Percentiles rank a stretch among this genome's conserved stretches.
Evolutionary conservation across 495 filamentous ascomycete species (phyloP).

Genomic region (Tuber brumale): DNA sequence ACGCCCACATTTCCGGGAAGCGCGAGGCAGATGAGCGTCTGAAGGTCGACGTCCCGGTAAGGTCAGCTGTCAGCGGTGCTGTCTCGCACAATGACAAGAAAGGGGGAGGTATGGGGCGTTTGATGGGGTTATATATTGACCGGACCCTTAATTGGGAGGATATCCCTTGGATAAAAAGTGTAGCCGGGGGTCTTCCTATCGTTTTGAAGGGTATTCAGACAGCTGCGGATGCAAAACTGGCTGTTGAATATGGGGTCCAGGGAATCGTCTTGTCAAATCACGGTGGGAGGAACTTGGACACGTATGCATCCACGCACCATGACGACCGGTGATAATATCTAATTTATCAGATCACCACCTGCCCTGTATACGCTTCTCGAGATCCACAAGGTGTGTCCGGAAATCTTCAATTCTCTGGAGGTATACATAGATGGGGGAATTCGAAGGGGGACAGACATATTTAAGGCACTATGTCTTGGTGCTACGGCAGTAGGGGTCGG

Average conservation of each 20-base stretch:
- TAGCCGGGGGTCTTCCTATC: constrained; percentile 48
- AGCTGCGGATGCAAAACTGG: constrained; percentile 54
- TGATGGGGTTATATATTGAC: constrained; percentile 69
- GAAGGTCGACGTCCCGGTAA: constrained; percentile 42
- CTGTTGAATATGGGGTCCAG: constrained; percentile 50
- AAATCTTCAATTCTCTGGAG: constrained; percentile 57
- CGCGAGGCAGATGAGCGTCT: constrained; percentile 44
- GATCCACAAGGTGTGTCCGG: constrained; percentile 54
- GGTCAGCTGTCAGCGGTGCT: constrained; percentile 35
- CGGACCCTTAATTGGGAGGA: constrained; percentile 69
- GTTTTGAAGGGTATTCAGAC: constrained; percentile 63
- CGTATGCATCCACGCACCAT: constrained; percentile 32
- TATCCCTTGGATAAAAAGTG: constrained; percentile 51
- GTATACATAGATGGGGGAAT: constrained; percentile 65
- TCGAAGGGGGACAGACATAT: constrained; percentile 58
- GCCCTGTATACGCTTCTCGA: constrained; percentile 60
- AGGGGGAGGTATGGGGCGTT: constrained; percentile 62
- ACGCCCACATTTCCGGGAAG: constrained; percentile 59
- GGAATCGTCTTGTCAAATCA: constrained; percentile 63
- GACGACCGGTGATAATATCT: not conserved
- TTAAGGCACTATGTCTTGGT: constrained; percentile 63
- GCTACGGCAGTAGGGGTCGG: constrained; percentile 60
- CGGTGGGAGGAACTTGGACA: constrained; percentile 63
- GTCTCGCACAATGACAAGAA: constrained; percentile 55
- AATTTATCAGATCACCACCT: constrained; percentile 46